Percentiles rank a stretch among this genome's conserved stretches.
These are phyloP conservation scores for Teratosphaeria viscida DNA, from an alignment of 2,329 filamentous ascomycete genomes.

Conservation along the genomic window DNA sequence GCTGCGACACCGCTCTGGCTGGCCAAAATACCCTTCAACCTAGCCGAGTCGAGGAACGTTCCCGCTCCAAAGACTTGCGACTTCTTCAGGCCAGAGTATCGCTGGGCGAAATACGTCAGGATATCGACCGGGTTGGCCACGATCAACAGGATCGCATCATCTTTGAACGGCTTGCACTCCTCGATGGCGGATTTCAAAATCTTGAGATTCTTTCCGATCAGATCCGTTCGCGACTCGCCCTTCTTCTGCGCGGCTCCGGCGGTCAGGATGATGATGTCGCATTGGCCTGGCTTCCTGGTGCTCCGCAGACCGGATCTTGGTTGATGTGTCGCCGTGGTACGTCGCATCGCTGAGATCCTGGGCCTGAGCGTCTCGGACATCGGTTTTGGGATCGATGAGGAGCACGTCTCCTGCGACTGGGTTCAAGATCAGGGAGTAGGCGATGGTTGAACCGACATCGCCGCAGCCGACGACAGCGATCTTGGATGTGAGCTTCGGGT, in stretches of 20 bases:
- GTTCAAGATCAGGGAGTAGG: conserved; percentile 42
- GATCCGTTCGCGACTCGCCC: conserved; percentile 37
- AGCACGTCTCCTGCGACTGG: conserved; percentile 43
- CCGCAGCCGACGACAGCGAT: conserved; percentile 44
- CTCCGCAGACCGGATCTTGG: conserved; percentile 30
- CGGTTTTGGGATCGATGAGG: conserved; percentile 42
- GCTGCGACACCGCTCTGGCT: conserved; percentile 29
- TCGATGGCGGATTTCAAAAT: conserved; percentile 40
- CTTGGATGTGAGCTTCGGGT: not conserved
- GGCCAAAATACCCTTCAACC: conserved; percentile 38
- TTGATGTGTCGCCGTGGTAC: conserved; percentile 33
- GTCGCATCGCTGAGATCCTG: conserved; percentile 44
- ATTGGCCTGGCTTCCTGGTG: conserved; percentile 40
- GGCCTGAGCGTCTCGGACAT: conserved; percentile 39
- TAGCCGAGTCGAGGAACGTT: conserved; percentile 43
- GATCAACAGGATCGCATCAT: conserved; percentile 40
- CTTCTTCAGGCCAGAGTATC: conserved; percentile 38
- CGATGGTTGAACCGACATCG: conserved; percentile 41
- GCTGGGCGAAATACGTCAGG: conserved; percentile 40
- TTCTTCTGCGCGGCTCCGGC: conserved; percentile 43
- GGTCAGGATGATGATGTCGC: conserved; percentile 45
- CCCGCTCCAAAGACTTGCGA: conserved; percentile 44
- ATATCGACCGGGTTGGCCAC: conserved; percentile 48
- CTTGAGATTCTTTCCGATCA: conserved; percentile 39
- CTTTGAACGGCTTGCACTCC: conserved; percentile 39